Conservation (phyloP, 129 eudicot species). For the Kitagawia praeruptora region DNA sequence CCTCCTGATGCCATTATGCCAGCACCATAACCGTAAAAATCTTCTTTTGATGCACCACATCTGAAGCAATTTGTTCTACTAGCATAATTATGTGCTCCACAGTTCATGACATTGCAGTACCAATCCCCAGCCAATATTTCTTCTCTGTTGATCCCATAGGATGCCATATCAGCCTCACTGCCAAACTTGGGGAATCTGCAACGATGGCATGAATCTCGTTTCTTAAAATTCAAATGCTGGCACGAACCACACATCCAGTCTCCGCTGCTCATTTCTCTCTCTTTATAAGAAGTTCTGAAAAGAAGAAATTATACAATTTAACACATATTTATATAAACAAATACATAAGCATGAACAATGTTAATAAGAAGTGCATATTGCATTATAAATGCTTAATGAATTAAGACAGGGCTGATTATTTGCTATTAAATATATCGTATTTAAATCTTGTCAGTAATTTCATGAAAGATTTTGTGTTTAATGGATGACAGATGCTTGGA, state of each 20-base stretch:
- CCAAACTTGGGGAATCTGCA: conserved; percentile 75
- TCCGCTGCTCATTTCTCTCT: conserved; percentile 59
- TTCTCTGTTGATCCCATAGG: conserved; percentile 36
- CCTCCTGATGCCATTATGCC: conserved; percentile 23
- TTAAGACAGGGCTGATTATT: conserved; percentile 3
- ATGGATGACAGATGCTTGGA: conserved; percentile 1
- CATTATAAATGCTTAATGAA: background rate
- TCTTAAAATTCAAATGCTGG: conserved; percentile 74
- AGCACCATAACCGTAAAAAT: conserved; percentile 36
- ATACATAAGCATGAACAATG: background rate
- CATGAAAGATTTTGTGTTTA: background rate
- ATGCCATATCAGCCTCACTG: conserved; percentile 32
- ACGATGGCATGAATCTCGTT: conserved; percentile 68
- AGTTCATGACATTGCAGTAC: conserved; percentile 68
- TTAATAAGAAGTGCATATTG: background rate
- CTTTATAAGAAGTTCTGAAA: background rate
- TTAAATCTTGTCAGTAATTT: background rate
- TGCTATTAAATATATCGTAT: background rate
- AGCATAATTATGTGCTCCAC: conserved; percentile 81
- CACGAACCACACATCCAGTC: conserved; percentile 93
- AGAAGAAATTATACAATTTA: conserved; percentile 21
- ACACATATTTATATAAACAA: background rate
- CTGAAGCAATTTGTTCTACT: conserved; percentile 71
- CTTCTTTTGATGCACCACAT: conserved; percentile 54
- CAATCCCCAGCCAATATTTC: conserved; percentile 75